Evolutionary conservation across 495 filamentous ascomycete genomes (phyloP), one percentile per base, ranked within the genome.

Genomic region (Mytilinidion resinicola): DNA sequence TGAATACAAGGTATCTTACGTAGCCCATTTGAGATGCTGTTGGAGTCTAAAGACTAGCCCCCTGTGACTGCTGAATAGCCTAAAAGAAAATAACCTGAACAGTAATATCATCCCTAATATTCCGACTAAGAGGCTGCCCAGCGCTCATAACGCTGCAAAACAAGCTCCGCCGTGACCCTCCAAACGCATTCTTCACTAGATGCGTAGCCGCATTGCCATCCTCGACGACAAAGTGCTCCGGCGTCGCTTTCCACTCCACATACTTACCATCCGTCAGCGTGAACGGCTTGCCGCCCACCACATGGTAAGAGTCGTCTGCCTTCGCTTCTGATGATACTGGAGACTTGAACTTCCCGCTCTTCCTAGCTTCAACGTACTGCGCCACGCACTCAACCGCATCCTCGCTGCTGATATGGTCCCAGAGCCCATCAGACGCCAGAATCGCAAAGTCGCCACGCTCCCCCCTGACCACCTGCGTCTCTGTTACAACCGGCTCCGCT

Each of bases 151-250:
- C 59, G 4, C 78, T 80, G 25, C 72, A 71, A 4, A 87, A 69
- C 71, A 82, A 62, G n/a, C 42, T 52, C 46, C 56, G 51, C 35
- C 63, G 52, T 4, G 11, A 59, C 9, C 84, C 85, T 9, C 85
- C 84, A 10, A 87, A 69, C 4, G 80, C 79, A 63, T 88, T 87
- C 48, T 80, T 74, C 33, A 78, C 67, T 11, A 88, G 69, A 73
- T 85, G 82, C 9, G 81, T 80, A 4, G 83, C 84, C 9, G 73
- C 83, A 66, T 87, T 86, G 1, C 79, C 76, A 60, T 86, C 81
- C 61, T 79, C 72, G 12, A 81, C 66, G 10, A 76, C 74, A 41
- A 78, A 75, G 64, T 75, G 70, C 64, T 67, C 66, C 15, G 76
- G 69, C 54, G 25, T 70, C 35, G 60, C 72, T 7, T 56, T 51